These are phyloP conservation scores for Narthecium ossifragum DNA, from an alignment of 106 monocot species.

Conservation along the genomic window DNA sequence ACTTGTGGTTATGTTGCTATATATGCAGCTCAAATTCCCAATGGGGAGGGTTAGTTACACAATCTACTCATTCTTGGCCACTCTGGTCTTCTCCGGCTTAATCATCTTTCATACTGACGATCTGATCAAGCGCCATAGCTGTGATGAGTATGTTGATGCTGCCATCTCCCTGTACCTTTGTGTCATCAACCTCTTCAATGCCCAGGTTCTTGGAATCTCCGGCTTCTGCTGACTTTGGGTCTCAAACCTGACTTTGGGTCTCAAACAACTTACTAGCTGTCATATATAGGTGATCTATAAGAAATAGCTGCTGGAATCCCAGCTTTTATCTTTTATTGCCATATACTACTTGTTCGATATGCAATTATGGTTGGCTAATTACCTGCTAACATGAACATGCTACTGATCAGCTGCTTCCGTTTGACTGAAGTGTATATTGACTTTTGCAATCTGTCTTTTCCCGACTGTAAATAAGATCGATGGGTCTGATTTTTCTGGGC, in stretches of 20 bases:
- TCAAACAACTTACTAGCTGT: neutral
- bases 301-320: too few species aligned
- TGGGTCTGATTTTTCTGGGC: too few species aligned
- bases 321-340: neutral
- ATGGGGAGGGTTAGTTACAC: constrained; percentile 13
- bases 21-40: constrained; percentile 18
- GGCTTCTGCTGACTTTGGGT: too few species aligned
- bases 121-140: constrained; percentile 44
- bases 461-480: too few species aligned
- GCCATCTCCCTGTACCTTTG: constrained; percentile 25
- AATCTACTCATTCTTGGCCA: constrained; percentile 12
- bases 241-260: too few species aligned
- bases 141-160: constrained; percentile 38
- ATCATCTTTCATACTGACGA: constrained; percentile 35
- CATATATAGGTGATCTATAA: neutral
- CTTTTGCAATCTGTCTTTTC: too few species aligned
- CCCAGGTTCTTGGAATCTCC: constrained; percentile 15
- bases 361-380: too few species aligned
- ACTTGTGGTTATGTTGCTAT: too few species aligned
- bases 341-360: neutral
- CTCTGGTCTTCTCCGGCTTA: constrained; percentile 25
- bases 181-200: constrained; percentile 25
- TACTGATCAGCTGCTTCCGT: too few species aligned
- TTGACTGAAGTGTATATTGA: too few species aligned
- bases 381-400: too few species aligned